phyloP scores from a whole-genome alignment of 805 yeast species.

The Starmerella riodocensis region DNA sequence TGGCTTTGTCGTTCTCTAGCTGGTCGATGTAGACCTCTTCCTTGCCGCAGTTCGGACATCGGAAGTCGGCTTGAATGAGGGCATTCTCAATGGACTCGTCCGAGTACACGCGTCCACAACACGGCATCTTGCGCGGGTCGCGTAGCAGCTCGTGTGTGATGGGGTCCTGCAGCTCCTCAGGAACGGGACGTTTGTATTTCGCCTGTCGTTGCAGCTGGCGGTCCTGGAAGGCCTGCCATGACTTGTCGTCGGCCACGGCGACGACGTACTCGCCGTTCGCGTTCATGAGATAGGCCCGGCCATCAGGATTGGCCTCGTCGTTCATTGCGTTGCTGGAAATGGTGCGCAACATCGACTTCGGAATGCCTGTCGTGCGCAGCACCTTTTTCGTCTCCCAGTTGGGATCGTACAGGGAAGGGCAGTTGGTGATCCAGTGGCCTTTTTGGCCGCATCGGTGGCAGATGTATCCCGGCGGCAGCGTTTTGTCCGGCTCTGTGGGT shows the following conservation, averaged over 20 bases:
- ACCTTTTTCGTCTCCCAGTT: constrained; percentile 86
- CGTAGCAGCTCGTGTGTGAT: constrained; percentile 47
- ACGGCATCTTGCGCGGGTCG: constrained; percentile 71
- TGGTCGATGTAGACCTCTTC: constrained; percentile 68
- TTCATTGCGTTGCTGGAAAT: constrained; percentile 39
- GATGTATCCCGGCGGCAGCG: constrained; percentile 88
- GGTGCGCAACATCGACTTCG: constrained; percentile 77
- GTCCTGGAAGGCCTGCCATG: constrained; percentile 80
- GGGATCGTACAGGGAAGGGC: constrained; percentile 90
- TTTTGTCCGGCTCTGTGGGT: constrained; percentile 38
- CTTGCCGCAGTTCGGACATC: constrained; percentile 74
- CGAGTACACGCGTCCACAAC: constrained; percentile 52
- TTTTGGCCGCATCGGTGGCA: constrained; percentile 94
- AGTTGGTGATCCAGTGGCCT: constrained; percentile 90
- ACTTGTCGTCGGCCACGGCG: constrained; percentile 84
- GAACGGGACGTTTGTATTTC: constrained; percentile 36
- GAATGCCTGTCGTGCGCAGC: constrained; percentile 93
- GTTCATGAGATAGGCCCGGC: constrained; percentile 60
- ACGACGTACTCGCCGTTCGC: constrained; percentile 93
- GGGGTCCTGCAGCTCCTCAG: constrained; percentile 57
- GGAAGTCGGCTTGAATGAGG: constrained; percentile 70
- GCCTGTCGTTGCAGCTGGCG: constrained; percentile 37
- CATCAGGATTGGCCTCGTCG: constrained; percentile 49
- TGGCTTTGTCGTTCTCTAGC: constrained; percentile 47
- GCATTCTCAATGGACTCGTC: constrained; percentile 49